phyloP scores from a whole-genome alignment of 345 rosid species.

The Heritiera littoralis region DNA sequence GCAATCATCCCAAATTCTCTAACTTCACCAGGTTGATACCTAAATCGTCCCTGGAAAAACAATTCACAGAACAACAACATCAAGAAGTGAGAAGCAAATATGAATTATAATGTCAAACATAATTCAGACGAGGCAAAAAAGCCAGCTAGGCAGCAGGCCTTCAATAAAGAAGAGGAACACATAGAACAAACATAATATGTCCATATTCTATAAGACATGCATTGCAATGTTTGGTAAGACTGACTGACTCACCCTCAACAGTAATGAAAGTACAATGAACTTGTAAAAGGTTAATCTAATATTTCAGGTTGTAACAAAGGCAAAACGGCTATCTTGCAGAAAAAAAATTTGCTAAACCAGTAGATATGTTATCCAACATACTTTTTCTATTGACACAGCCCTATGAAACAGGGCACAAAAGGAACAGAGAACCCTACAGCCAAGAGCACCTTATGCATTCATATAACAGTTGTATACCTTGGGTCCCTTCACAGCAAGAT shows the following conservation, averaged over 20 bases:
- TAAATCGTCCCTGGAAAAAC: conserved; percentile 81
- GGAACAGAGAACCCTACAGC: neutral
- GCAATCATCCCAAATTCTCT: conserved; percentile 97
- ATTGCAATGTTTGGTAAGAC: neutral
- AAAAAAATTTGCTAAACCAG: neutral
- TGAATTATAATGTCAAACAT: neutral
- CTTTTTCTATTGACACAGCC: neutral
- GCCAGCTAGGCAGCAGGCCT: conserved; percentile 11
- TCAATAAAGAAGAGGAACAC: neutral
- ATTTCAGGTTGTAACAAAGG: neutral
- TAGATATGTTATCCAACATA: neutral
- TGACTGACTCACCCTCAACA: conserved; percentile 14
- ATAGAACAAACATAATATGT: neutral
- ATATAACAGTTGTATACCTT: conserved; percentile 54
- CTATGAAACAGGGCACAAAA: neutral
- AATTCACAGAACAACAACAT: neutral
- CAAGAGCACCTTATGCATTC: conserved; percentile 7
- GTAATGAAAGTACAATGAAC: neutral
- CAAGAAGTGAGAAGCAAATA: neutral
- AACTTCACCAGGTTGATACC: conserved; percentile 81
- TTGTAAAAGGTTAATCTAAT: neutral
- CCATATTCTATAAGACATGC: neutral
- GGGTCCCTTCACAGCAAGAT: conserved; percentile 92
- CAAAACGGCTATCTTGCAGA: neutral
- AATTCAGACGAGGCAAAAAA: conserved; percentile 9